Conservation (phyloP, 2,329 filamentous ascomycete genomes). For the Diaporthe caulivora region DNA sequence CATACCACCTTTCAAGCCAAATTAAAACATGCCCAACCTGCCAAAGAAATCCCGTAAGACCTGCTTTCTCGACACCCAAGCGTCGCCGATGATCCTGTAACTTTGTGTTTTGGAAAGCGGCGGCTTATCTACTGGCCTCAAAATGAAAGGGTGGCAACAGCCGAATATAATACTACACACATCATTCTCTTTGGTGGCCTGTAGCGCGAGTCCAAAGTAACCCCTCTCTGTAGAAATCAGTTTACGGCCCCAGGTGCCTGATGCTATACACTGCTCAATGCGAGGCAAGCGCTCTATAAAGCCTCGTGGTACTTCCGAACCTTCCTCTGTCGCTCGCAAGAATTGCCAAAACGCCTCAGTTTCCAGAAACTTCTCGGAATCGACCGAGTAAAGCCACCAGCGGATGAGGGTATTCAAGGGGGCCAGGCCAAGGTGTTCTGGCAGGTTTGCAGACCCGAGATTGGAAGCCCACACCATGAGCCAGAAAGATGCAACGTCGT, state of each 20-base stretch:
- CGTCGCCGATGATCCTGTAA: neutral
- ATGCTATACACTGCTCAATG: neutral
- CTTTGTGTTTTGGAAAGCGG: neutral
- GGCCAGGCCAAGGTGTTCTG: neutral
- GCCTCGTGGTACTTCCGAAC: neutral
- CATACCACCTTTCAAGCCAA: neutral
- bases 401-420: neutral
- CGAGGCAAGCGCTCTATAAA: neutral
- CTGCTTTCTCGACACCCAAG: neutral
- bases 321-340: neutral
- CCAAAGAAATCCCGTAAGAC: neutral
- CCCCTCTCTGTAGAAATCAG: neutral
- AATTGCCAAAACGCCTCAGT: neutral
- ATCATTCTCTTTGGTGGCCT: neutral
- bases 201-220: slow-evolving; percentile 7
- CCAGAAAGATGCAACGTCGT: neutral
- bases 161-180: neutral
- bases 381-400: too few relatives aligned
- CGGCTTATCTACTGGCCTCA: neutral
- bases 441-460: neutral
- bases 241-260: neutral
- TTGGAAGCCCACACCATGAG: neutral
- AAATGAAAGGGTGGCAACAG: neutral
- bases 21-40: neutral
- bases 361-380: neutral